Percentiles rank a stretch among this genome's conserved stretches.
These are phyloP conservation scores for Edaphochlamys debaryana DNA, from an alignment of 139 green algal species.

Conservation along the genomic window DNA sequence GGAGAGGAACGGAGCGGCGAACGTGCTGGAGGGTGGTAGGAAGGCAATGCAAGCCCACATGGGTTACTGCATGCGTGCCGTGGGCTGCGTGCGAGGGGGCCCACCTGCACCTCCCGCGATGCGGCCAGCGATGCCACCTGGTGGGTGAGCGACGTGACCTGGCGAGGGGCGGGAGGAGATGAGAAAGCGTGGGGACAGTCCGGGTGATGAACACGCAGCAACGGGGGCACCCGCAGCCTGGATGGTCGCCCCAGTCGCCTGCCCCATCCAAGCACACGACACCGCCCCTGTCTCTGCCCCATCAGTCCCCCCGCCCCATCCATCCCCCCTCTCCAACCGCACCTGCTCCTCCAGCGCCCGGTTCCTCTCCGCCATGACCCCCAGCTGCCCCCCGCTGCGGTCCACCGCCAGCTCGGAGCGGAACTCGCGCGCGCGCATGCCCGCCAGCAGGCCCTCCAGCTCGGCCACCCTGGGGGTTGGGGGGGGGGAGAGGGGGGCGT, in stretches of 20 bases:
- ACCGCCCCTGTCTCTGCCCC: too few relatives aligned
- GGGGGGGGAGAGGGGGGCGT: not conserved
- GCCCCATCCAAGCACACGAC: too few relatives aligned
- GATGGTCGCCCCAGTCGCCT: too few relatives aligned
- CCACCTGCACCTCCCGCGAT: not conserved
- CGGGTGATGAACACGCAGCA: too few relatives aligned
- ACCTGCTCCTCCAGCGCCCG: slow-evolving; percentile 64
- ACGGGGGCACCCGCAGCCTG: too few relatives aligned
- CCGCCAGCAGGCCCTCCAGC: slow-evolving; percentile 76
- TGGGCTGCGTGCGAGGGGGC: too few relatives aligned
- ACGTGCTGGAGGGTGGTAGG: too few relatives aligned
- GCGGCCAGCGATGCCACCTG: slow-evolving; percentile 55
- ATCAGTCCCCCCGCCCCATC: too few relatives aligned
- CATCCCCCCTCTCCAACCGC: not conserved
- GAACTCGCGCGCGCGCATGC: slow-evolving; percentile 70
- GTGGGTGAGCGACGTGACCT: slow-evolving; percentile 65
- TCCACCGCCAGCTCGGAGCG: slow-evolving; percentile 53
- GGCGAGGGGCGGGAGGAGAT: not conserved
- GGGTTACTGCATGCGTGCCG: too few relatives aligned
- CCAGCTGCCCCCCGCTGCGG: slow-evolving; percentile 51
- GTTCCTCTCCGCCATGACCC: slow-evolving; percentile 56
- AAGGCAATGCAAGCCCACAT: too few relatives aligned
- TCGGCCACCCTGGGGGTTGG: slow-evolving; percentile 50
- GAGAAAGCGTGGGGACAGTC: not conserved
- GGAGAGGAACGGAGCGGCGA: too few relatives aligned